phyloP scores from a whole-genome alignment of 2,329 filamentous ascomycete genomes.

The Thermoascus crustaceus region DNA sequence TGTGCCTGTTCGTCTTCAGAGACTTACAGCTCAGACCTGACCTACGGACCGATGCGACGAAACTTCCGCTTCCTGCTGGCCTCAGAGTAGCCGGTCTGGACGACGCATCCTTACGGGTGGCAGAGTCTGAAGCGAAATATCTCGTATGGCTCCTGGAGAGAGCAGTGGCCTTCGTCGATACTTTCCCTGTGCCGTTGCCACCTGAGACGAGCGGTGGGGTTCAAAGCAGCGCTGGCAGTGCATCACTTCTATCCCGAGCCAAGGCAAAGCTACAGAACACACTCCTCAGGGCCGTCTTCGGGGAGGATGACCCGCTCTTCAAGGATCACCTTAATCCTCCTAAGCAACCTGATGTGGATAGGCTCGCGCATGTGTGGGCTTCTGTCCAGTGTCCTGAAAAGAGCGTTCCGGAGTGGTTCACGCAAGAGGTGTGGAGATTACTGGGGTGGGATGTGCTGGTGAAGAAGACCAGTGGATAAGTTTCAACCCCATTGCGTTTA shows the following conservation, averaged over 20 bases:
- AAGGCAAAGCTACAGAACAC: conserved; percentile 32
- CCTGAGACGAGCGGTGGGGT: not conserved
- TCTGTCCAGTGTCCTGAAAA: conserved; percentile 16
- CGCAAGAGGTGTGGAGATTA: conserved; percentile 48
- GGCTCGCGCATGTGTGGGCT: conserved; percentile 8
- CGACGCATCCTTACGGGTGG: conserved; percentile 16
- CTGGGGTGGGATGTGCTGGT: conserved; percentile 47
- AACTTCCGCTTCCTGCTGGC: conserved; percentile 25
- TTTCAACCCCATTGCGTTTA: not conserved
- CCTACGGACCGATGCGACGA: conserved; percentile 13
- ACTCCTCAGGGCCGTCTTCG: conserved; percentile 35
- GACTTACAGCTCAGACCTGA: conserved; percentile 22
- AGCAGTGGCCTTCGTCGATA: conserved; percentile 17
- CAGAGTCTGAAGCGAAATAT: conserved; percentile 26
- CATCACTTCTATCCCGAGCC: conserved; percentile 13
- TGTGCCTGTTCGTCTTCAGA: conserved; percentile 33
- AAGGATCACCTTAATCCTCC: conserved; percentile 19
- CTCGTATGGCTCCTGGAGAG: conserved; percentile 30
- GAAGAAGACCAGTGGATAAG: not conserved
- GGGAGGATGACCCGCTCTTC: conserved; percentile 24
- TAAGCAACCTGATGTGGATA: conserved; percentile 12
- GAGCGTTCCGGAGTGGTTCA: conserved; percentile 46
- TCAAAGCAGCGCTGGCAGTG: not conserved
- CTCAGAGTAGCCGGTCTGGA: conserved; percentile 18
- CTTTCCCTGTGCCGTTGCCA: conserved; percentile 2